Base-by-base conservation (phyloP, 1,284 basidiomycete species). In the Porodaedalea pini region DNA sequence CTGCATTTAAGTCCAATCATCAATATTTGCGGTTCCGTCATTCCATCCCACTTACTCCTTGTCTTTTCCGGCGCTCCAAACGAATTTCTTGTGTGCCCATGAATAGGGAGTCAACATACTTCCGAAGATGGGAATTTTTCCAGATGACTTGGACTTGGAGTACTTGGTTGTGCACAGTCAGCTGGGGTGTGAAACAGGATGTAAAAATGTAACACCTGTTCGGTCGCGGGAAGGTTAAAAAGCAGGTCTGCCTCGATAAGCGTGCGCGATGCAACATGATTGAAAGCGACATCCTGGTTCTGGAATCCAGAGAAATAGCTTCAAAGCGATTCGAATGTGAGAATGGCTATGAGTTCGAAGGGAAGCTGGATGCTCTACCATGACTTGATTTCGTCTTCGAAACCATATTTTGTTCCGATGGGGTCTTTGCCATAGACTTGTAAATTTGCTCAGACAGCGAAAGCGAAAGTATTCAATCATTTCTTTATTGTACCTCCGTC, bases 231-330 rank as follows among this genome's bases (percentile, higher is more conserved):
- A 4, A 98, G 75, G 72, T 98, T 98, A 77, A 96, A 87, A 3
- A 98, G 70, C 44, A 98, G 75, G 69, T 99, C 96, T 0, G 91
- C 96, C 68, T 90, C 78, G 57, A 98, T 81, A 54, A 98, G 74
- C 0, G 89, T 86, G 68, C 86, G 90, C 13, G 85, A 88, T 0
- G 84, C 79, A 13, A 77, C 73, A 68, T 98, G 96, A 61, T 90
- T 81, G 70, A 95, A 97, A 0, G 92, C 92, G 15, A 97, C 83
- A 62, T 98, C 96, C 68, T 92, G 86, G 70, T 94, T 95, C 63
- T 75, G 76, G 70, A 89, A 86, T 0, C 92, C 89, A 11, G 89
- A 79, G 66, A 96, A 94, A 69, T 88, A 91, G 66, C 57, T 59
- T 25, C 6, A 48, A 56, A 39, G 23, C 61, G 21, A 25, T 3